Base-by-base conservation (phyloP, 1,284 basidiomycete species). In the Mycena citricolor region DNA sequence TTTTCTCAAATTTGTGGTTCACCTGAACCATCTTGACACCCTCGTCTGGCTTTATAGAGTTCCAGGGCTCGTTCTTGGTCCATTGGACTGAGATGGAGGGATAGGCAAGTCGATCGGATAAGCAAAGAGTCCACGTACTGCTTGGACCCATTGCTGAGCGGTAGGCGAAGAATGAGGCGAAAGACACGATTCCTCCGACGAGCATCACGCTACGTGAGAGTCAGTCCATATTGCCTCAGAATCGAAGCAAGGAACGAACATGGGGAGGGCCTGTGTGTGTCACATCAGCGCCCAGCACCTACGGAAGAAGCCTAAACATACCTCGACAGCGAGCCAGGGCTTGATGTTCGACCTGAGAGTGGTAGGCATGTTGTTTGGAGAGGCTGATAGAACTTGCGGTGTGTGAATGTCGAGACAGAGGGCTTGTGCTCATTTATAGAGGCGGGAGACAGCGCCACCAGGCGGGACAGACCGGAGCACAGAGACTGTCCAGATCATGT, bases 91-190 rank as follows among this genome's bases (percentile, higher is more conserved):
- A 28, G 17, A 13, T 47, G 19, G 10, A 19, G n/a, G 44, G 41
- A 20, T 47, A 50, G 35, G 48, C 43, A 31, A 49, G 32, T 10
- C n/a, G 30, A 13, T 19, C 24, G 2, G 34, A 32, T 36, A 52
- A 37, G 28, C 39, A 25, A 34, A 38, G 44, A 4, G 23, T 36
- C 37, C 32, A 57, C 56, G 43, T 44, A 59, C 56, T 59, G 20
- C 42, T 59, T 23, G 57, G 56, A 33, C 57, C 57, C 56, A 57
- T 54, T 28, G 56, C 44, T n/a, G 54, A 49, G 14, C 56, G 56
- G 28, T 51, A 54, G 11, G 55, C 36, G 34, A 56, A 59, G 50
- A 53, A 59, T 35, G 42, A 43, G 22, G 56, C 57, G 36, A 55
- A 57, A 13, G 48, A 46, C 23, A 49, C 45, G 30, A 53, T 49